Base-by-base conservation (phyloP, 768 basidiomycete genomes). In the Pisolithus marmoratus region DNA sequence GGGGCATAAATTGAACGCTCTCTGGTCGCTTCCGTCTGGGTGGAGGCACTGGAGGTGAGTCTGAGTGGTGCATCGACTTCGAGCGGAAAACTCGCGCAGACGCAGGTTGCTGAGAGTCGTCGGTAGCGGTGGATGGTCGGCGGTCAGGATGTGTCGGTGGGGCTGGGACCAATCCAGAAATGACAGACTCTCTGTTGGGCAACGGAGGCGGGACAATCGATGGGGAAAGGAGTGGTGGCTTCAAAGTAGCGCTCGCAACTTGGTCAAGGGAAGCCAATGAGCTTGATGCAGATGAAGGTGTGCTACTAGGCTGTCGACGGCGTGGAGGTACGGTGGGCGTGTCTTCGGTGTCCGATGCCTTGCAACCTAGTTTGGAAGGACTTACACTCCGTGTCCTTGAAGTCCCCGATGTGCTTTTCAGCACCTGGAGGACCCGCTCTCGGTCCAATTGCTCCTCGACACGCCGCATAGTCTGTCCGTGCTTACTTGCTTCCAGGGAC, bases 401-500 rank as follows among this genome's bases (percentile, higher is more conserved):
- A 1, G 59, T 53, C 17, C 58, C 40, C 17, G 68, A 68, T 38
- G 81, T 81, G 57, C 83, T 84, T 66, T 84, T 85, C 29, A 90
- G 72, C 11, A 90, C 82, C 63, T 83, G 80, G 54, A 88, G 70
- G 19, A 88, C 78, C 9, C 87, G 74, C 61, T 85, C 84, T 56
- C 80, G 79, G 63, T 87, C 85, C 17, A 87, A 72, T 55, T 79
- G 74, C 38, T 80, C 80, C 59, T 89, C 84, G 0, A 80, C 82
- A 45, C 79, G 78, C 66, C 88, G 87, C 67, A 87, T 72, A 4
- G 76, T 77, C 63, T 87, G 83, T 1, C 80, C 88, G 0, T 80
- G 78, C 60, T 87, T 86, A 52, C 79, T 82, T 6, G 89, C 89
- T 48, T 85, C 82, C 1, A 91, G 70, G 20, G 81, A 83, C 65